Percentiles rank a stretch among this genome's conserved stretches.
phyloP scores from a whole-genome alignment of 768 basidiomycete genomes.

The Termitomyces sp. region DNA sequence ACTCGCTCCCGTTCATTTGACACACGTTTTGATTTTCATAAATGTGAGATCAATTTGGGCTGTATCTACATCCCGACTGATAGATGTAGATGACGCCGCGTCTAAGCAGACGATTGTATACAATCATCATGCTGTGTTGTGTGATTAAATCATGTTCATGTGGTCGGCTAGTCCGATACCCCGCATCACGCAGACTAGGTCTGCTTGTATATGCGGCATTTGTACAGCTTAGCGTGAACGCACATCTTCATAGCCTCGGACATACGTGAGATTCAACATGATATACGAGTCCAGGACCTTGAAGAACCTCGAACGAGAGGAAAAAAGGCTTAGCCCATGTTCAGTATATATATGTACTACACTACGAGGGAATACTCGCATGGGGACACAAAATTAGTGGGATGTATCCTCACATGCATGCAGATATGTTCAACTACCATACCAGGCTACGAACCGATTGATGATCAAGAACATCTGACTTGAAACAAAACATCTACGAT shows the following conservation, averaged over 20 bases:
- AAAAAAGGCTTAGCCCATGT: not conserved
- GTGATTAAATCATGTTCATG: not conserved
- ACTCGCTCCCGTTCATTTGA: not conserved
- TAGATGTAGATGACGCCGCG: not conserved
- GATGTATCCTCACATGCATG: not conserved
- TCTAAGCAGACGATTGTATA: not conserved
- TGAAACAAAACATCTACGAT: not conserved
- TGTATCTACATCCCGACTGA: not conserved
- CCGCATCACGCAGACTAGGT: not conserved
- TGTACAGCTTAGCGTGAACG: not conserved
- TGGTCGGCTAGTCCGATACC: not conserved
- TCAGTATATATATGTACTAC: not conserved
- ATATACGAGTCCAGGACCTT: not conserved
- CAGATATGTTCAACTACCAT: not conserved
- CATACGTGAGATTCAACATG: not conserved
- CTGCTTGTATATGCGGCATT: not conserved
- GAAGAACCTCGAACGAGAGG: not conserved
- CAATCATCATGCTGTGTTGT: not conserved
- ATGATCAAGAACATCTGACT: not conserved
- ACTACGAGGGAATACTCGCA: not conserved
- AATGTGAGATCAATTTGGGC: not conserved
- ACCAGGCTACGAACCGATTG: not conserved
- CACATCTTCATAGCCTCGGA: not conserved
- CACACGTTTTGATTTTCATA: not conserved
- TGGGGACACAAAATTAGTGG: not conserved